These are phyloP conservation scores for Verticillium tricorpus DNA, from an alignment of 2,329 filamentous ascomycete species.

Conservation along the genomic window DNA sequence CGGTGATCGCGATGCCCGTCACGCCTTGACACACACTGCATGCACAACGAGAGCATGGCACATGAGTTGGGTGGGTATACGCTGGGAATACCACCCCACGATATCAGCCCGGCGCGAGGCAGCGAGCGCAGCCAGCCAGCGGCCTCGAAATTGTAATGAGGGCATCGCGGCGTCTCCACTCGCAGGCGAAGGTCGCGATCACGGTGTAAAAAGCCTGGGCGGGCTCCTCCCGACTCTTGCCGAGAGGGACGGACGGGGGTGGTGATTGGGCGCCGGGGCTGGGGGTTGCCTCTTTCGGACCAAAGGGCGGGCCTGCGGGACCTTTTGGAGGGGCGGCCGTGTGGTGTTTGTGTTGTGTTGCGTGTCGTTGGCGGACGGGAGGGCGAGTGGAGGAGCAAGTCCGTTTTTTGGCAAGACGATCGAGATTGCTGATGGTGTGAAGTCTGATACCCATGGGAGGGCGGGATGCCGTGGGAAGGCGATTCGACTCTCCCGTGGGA, in stretches of 20 bases:
- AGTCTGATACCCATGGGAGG: neutral
- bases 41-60: neutral
- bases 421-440: neutral
- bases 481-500: neutral
- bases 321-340: neutral
- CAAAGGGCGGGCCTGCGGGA: neutral
- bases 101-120: neutral
- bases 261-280: neutral
- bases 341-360: neutral
- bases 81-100: neutral
- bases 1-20: neutral
- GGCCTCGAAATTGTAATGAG: neutral
- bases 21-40: neutral
- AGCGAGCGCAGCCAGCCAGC: neutral
- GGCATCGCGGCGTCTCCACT: neutral
- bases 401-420: neutral
- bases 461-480: neutral
- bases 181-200: neutral
- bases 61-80: neutral
- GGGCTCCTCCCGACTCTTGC: neutral
- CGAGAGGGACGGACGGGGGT: neutral
- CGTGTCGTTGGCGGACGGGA: neutral
- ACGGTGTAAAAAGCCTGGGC: neutral
- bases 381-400: neutral
- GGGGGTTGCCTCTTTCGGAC: conserved; percentile 2